These are phyloP conservation scores for Dimocarpus longan DNA, from an alignment of 345 rosid genomes.

Conservation along the genomic window DNA sequence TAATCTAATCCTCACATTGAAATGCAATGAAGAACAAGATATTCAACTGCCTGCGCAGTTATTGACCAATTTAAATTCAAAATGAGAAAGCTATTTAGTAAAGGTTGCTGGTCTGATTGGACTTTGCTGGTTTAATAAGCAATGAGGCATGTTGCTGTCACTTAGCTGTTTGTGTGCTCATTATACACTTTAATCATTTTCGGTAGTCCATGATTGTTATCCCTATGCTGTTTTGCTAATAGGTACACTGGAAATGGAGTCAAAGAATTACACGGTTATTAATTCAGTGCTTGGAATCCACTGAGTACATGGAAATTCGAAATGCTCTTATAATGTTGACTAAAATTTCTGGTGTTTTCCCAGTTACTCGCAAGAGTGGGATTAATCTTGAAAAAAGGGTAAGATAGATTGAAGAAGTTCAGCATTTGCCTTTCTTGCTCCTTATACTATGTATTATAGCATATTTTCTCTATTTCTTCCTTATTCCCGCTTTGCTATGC, in stretches of 20 bases:
- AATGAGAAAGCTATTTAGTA: not conserved
- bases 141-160: not conserved
- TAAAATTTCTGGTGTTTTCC: slow-evolving; percentile 92
- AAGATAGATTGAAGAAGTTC: slow-evolving; percentile 23
- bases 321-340: slow-evolving; percentile 94
- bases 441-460: slow-evolving; percentile 19
- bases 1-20: not conserved
- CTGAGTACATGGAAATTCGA: slow-evolving; percentile 98
- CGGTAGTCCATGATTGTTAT: not conserved
- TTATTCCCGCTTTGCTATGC: slow-evolving; percentile 19
- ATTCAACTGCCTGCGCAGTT: not conserved
- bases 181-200: slow-evolving; percentile 3
- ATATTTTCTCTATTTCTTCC: not conserved
- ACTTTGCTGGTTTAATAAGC: not conserved
- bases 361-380: slow-evolving; percentile 96
- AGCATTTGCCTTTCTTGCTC: slow-evolving; percentile 11
- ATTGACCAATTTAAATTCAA: not conserved
- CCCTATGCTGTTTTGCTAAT: slow-evolving; percentile 32
- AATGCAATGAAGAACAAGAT: not conserved
- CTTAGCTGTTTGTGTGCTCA: slow-evolving; percentile 5
- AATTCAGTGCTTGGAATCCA: slow-evolving; percentile 95
- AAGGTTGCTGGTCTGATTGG: not conserved
- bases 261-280: slow-evolving; percentile 88
- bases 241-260: slow-evolving; percentile 99
- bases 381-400: slow-evolving; percentile 98